Percentiles rank a stretch among this genome's conserved stretches.
phyloP scores from a whole-genome alignment of 352 stramenopile species.

The Pythium monospermum region DNA sequence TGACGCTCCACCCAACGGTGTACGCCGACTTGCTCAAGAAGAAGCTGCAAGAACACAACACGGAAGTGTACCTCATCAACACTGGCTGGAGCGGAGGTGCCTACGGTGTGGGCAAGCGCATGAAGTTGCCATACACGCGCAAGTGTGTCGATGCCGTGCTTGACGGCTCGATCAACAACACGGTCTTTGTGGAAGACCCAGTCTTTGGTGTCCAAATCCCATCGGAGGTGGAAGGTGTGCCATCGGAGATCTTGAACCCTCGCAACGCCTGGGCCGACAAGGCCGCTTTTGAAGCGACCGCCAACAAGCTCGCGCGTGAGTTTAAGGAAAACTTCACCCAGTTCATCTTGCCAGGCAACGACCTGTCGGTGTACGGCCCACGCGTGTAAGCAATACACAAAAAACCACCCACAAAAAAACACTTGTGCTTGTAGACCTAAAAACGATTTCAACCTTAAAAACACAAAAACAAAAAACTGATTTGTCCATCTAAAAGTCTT shows the following conservation, averaged over 20 bases:
- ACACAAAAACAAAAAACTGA: neutral
- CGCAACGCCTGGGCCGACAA: constrained; percentile 78
- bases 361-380: constrained; percentile 60
- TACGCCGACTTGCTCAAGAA: constrained; percentile 55
- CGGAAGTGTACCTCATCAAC: constrained; percentile 82
- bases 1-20: constrained; percentile 52
- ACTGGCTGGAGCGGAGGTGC: constrained; percentile 94
- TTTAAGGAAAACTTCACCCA: constrained; percentile 86
- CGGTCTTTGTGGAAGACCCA: constrained; percentile 61
- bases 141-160: constrained; percentile 77
- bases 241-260: constrained; percentile 69
- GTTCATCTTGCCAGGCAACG: constrained; percentile 74
- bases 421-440: no score
- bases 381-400: constrained; percentile 45
- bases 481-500: neutral
- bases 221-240: constrained; percentile 54
- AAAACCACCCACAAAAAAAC: no score
- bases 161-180: constrained; percentile 58
- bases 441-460: no score
- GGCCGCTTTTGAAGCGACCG: constrained; percentile 66
- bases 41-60: constrained; percentile 47
- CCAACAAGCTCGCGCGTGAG: constrained; percentile 64
- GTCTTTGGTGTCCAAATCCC: constrained; percentile 74
- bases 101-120: constrained; percentile 95
- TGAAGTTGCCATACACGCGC: constrained; percentile 90